Evolutionary conservation across 371 early-diverging fungal genomes (phyloP).

Genomic region (Nematocida major): DNA sequence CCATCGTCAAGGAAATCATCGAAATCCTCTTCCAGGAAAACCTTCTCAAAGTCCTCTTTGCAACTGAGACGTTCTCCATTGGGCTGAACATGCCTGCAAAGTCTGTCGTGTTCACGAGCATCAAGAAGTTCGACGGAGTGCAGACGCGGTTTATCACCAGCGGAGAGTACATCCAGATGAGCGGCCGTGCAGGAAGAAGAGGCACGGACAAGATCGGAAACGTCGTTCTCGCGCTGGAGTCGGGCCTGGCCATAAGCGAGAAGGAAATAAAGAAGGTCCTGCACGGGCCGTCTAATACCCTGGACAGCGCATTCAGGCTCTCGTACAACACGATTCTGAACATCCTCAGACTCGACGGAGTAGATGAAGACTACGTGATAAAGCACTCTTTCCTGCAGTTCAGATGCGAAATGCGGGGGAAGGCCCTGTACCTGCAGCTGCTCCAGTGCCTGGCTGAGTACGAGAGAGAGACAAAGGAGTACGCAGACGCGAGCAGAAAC

Average conservation of each 20-base stretch:
- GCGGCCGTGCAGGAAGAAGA: conserved; percentile 66
- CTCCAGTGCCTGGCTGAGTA: not conserved
- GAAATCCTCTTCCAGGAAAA: conserved; percentile 98
- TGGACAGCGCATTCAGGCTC: conserved; percentile 90
- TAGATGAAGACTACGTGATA: conserved; percentile 86
- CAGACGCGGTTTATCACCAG: conserved; percentile 76
- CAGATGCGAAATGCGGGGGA: conserved; percentile 69
- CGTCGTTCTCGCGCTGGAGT: conserved; percentile 80
- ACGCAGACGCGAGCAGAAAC: not conserved
- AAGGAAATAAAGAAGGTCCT: conserved; percentile 58
- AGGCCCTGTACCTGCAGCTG: not conserved
- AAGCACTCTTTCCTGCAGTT: conserved; percentile 88
- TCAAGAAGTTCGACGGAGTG: conserved; percentile 92
- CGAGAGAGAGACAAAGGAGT: not conserved
- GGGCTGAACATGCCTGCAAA: conserved; percentile 99
- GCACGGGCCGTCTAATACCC: conserved; percentile 71
- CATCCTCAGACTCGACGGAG: conserved; percentile 86
- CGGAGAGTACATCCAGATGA: conserved; percentile 94
- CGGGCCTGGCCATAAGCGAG: conserved; percentile 64
- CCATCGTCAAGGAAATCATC: conserved; percentile 95
- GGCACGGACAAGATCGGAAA: conserved; percentile 89
- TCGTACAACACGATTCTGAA: conserved; percentile 99
- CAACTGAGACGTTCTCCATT: conserved; percentile 99
- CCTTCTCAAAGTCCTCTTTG: conserved; percentile 91
- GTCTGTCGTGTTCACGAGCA: conserved; percentile 91